Evolutionary conservation across 306 rosid genomes (phyloP), one percentile per base, ranked within the genome.

Genomic region (Malus orientalis): DNA sequence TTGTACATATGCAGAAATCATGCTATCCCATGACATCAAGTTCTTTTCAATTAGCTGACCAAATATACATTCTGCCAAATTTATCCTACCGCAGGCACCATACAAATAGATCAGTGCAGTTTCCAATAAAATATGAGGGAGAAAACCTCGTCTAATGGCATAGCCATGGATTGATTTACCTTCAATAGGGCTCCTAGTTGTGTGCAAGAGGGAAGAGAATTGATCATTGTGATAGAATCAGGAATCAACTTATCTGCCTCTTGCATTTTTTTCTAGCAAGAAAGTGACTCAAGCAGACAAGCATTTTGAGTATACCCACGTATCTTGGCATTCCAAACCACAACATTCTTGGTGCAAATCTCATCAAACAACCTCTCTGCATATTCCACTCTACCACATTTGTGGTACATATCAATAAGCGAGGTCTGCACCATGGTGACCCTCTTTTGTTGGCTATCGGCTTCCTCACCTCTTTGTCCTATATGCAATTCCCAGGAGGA

Each of bases 251-350:
- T 71, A 60, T 79, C 86, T 45, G 22, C 77, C 60, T 84, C 77
- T 54, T 80, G 86, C 88, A 90, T n/a, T 86, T 76, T 19, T 81
- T 49, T 77, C 79, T 82, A 83, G 78, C 85, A 80, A 77, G 65
- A 53, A 74, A 81, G 81, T 23, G 90, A 74, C 58, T 67, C 44
- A 11, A 67, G 18, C 2, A 78, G 81, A 47, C 1, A 45, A 16
- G 53, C 74, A 77, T 86, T 81, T 53, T 40, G 71, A 10, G 78
- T 75, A 73, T 82, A 90, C 8, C 85, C 89, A 27, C 83, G 77
- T 22, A 90, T 84, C 86, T 87, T 86, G 36, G 84, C 87, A 69
- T 87, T 90, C 91, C 94, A 90, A 77, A 79, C 86, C 76, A 81
- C 87, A 66, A 82, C 44, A 73, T 74, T 86, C 77, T 65, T 84